phyloP scores from a whole-genome alignment of 129 eudicot genomes.

The Helichrysum umbraculigerum region DNA sequence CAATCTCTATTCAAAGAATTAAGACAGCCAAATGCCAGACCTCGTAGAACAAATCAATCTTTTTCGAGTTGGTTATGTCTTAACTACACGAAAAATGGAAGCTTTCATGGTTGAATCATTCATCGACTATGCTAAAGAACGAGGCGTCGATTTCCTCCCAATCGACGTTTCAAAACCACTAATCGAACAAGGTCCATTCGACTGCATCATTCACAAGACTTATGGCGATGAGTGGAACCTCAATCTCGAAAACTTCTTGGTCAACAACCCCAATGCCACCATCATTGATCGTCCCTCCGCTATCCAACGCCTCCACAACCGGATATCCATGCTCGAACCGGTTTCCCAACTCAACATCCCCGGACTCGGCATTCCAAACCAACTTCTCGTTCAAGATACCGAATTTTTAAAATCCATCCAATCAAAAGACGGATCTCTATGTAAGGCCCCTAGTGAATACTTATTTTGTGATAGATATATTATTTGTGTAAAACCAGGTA shows the following conservation, averaged over 20 bases:
- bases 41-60: neutral
- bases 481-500: too few species aligned
- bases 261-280: conserved; percentile 42
- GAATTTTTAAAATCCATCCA: neutral
- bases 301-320: conserved; percentile 63
- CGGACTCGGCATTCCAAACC: conserved; percentile 9
- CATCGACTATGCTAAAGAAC: conserved; percentile 34
- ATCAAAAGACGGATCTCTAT: neutral
- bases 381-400: conserved; percentile 13
- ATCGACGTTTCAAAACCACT: conserved; percentile 46
- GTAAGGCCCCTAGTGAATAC: neutral
- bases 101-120: conserved; percentile 56
- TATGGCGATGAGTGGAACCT: conserved; percentile 51
- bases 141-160: conserved; percentile 46
- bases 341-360: conserved; percentile 38
- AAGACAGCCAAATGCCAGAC: conserved; percentile 23
- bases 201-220: conserved; percentile 62
- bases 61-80: conserved; percentile 58
- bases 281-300: conserved; percentile 51
- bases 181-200: conserved; percentile 55
- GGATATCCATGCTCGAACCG: conserved; percentile 68
- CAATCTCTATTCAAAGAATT: neutral
- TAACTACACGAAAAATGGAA: conserved; percentile 50
- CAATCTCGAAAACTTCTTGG: conserved; percentile 23
- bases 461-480: too few species aligned